Conservation (phyloP, 2,329 filamentous ascomycete species). For the Penicillium sp. region DNA sequence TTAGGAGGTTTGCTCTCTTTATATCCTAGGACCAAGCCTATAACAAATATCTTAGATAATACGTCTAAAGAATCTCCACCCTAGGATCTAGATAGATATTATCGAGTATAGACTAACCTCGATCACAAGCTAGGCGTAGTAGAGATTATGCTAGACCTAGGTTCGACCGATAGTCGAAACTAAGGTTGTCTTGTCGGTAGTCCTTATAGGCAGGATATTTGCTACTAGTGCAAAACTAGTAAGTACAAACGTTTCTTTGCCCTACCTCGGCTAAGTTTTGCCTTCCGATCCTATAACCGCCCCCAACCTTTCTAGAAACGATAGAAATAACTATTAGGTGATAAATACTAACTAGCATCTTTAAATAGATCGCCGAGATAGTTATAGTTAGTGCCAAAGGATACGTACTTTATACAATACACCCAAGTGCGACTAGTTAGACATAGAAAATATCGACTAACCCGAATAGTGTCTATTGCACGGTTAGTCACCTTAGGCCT, state of each 20-base stretch:
- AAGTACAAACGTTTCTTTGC: neutral
- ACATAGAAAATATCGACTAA: neutral
- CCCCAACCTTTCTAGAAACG: neutral
- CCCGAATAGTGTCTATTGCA: neutral
- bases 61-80: neutral
- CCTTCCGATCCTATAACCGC: neutral
- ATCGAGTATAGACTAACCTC: neutral
- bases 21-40: neutral
- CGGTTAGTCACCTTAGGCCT: neutral
- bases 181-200: neutral
- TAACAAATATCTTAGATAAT: neutral
- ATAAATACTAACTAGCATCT: neutral
- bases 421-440: neutral
- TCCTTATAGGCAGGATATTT: neutral
- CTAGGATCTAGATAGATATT: neutral
- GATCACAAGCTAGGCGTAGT: neutral
- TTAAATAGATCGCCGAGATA: neutral
- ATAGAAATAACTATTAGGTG: neutral
- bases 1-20: neutral
- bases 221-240: neutral
- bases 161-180: neutral
- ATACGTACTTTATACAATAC: neutral
- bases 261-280: neutral
- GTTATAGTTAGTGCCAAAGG: neutral
- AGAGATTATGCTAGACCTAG: neutral